Evolutionary conservation across 352 stramenopile species (phyloP).

Genomic region (Phytophthora aleatoria): DNA sequence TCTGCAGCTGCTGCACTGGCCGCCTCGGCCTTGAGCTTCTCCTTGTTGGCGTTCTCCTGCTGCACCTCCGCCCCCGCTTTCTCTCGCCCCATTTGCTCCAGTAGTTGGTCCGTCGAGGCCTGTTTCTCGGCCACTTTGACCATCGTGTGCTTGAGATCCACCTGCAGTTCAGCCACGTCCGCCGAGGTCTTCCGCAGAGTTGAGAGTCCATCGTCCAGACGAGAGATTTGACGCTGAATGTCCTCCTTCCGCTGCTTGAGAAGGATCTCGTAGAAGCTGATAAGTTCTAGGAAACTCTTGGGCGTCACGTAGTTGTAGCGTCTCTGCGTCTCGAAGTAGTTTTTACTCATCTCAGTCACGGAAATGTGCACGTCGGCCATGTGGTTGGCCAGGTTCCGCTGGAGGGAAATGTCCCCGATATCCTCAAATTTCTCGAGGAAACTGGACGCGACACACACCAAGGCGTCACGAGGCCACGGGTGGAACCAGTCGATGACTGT

Average conservation of each 20-base stretch:
- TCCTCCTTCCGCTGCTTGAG: slow-evolving; percentile 95
- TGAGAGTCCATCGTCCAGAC: slow-evolving; percentile 95
- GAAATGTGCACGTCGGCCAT: slow-evolving; percentile 98
- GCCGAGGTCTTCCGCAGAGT: slow-evolving; percentile 96
- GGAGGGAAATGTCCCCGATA: slow-evolving; percentile 77
- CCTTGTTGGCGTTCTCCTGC: slow-evolving; percentile 94
- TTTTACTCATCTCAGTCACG: slow-evolving; percentile 94
- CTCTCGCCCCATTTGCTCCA: slow-evolving; percentile 94
- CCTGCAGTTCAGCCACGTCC: slow-evolving; percentile 96
- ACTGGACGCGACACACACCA: slow-evolving; percentile 95
- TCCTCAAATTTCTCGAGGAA: slow-evolving; percentile 97
- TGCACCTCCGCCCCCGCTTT: slow-evolving; percentile 94
- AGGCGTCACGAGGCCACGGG: slow-evolving; percentile 95
- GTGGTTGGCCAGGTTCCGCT: slow-evolving; percentile 93
- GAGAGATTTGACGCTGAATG: slow-evolving; percentile 95
- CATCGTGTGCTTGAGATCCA: slow-evolving; percentile 96
- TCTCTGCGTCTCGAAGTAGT: slow-evolving; percentile 95
- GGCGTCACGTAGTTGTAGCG: slow-evolving; percentile 99
- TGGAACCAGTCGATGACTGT: slow-evolving; percentile 99
- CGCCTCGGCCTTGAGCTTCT: slow-evolving; percentile 92
- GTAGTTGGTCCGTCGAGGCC: slow-evolving; percentile 92
- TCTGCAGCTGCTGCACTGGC: slow-evolving; percentile 93
- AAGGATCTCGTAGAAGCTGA: slow-evolving; percentile 98
- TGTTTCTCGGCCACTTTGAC: slow-evolving; percentile 97
- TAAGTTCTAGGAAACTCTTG: slow-evolving; percentile 98